Evolutionary conservation across 768 basidiomycete genomes (phyloP).

Genomic region (Russula ochroleuca): DNA sequence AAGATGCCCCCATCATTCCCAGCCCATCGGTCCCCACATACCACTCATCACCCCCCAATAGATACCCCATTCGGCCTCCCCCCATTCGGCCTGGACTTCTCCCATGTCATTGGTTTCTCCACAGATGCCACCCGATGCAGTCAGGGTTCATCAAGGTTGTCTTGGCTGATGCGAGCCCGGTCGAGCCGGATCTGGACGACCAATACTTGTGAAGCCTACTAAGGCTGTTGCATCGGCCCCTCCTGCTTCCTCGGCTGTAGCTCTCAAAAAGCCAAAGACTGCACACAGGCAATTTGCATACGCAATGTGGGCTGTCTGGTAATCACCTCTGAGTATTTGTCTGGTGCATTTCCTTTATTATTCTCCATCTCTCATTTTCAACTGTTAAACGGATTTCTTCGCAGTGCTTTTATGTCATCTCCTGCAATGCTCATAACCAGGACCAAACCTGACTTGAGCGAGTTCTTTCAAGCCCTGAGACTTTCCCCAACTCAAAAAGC

Average conservation of each 20-base stretch:
- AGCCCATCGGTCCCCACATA: conserved; percentile 22
- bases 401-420: too few species aligned
- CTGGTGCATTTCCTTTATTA: too few species aligned
- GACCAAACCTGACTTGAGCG: too few species aligned
- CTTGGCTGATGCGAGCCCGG: conserved; percentile 17
- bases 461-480: too few species aligned
- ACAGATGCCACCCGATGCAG: conserved; percentile 30
- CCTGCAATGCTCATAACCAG: too few species aligned
- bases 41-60: conserved; percentile 29
- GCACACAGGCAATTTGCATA: too few species aligned
- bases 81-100: conserved; percentile 32
- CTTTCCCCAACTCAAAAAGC: too few species aligned
- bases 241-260: not conserved
- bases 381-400: too few species aligned
- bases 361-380: too few species aligned
- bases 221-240: conserved; percentile 13
- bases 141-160: conserved; percentile 15
- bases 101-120: conserved; percentile 35
- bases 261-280: conserved; percentile 19
- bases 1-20: conserved; percentile 27
- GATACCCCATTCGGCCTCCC: conserved; percentile 33
- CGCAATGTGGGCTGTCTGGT: too few species aligned
- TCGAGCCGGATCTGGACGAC: not conserved
- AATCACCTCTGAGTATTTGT: too few species aligned
- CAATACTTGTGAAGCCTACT: not conserved